Conservation (phyloP, 441 rosid genomes). For the Monsonia emarginata region DNA sequence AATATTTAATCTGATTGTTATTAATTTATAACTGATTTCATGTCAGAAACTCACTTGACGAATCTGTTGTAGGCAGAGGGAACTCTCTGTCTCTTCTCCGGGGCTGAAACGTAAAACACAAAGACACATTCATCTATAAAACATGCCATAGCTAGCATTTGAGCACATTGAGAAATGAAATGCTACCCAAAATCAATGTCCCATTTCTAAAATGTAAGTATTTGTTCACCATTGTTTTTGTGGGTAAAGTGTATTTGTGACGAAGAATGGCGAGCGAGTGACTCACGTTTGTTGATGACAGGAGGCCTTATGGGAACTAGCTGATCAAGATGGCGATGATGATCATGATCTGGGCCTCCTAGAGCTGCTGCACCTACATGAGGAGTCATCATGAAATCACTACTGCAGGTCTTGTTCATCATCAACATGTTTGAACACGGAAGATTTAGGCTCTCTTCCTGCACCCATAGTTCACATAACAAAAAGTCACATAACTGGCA, state of each 20-base stretch:
- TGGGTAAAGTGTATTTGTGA: too few relatives aligned
- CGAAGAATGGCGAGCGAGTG: too few relatives aligned
- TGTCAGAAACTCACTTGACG: constrained; percentile 57
- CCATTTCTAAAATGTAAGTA: too few relatives aligned
- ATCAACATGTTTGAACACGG: constrained; percentile 21
- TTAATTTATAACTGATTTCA: neutral
- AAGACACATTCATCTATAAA: too few relatives aligned
- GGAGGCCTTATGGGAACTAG: constrained; percentile 22
- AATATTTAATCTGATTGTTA: too few relatives aligned
- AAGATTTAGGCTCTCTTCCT: constrained; percentile 36
- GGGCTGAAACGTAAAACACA: constrained; percentile 54
- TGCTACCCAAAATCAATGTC: too few relatives aligned
- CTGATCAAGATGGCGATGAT: constrained; percentile 5
- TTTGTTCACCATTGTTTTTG: too few relatives aligned
- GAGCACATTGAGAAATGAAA: too few relatives aligned
- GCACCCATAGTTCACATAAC: too few relatives aligned
- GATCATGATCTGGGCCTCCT: constrained; percentile 14
- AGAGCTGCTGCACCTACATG: constrained; percentile 20
- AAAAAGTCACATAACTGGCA: too few relatives aligned
- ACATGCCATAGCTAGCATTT: too few relatives aligned
- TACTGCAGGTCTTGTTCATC: constrained; percentile 23
- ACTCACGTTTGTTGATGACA: constrained; percentile 29
- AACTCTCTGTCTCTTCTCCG: constrained; percentile 96
- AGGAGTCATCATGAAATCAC: constrained; percentile 15
- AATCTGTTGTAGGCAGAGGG: constrained; percentile 35